Percentiles rank a stretch among this genome's conserved stretches.
Conservation (phyloP, 805 yeast genomes). For the Suhomyces canberraensis region DNA sequence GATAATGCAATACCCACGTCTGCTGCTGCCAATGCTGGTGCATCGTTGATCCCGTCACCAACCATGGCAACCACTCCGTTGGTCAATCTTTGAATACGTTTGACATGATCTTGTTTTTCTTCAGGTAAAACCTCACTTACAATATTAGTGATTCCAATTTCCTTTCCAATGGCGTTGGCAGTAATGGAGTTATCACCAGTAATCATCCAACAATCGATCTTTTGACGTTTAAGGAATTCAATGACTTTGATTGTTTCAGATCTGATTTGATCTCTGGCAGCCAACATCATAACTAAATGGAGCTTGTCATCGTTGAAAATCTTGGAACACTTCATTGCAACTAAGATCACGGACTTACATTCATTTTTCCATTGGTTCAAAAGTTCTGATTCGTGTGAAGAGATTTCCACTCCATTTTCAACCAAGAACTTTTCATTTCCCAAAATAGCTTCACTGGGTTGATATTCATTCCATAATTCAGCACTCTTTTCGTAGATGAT, state of each 20-base stretch:
- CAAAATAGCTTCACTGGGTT: slow-evolving; percentile 38
- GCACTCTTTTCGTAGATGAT: slow-evolving; percentile 22
- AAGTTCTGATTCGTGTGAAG: slow-evolving; percentile 29
- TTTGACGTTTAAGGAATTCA: slow-evolving; percentile 26
- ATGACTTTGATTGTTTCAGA: slow-evolving; percentile 57
- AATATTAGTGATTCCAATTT: slow-evolving; percentile 58
- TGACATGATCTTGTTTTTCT: slow-evolving; percentile 61
- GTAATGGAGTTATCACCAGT: slow-evolving; percentile 71
- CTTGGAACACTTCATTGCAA: slow-evolving; percentile 40
- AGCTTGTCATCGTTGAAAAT: slow-evolving; percentile 26
- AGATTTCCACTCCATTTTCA: slow-evolving; percentile 43
- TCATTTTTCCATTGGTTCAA: slow-evolving; percentile 56
- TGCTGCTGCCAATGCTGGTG: slow-evolving; percentile 73
- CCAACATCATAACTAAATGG: slow-evolving; percentile 47
- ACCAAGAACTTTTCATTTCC: slow-evolving; percentile 62
- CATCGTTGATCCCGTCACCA: slow-evolving; percentile 83
- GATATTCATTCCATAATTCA: slow-evolving; percentile 29
- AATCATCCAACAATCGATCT: slow-evolving; percentile 68
- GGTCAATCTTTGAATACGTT: slow-evolving; percentile 45
- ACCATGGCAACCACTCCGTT: slow-evolving; percentile 57
- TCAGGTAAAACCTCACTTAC: slow-evolving; percentile 72
- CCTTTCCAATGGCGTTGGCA: slow-evolving; percentile 63
- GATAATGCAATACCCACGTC: slow-evolving; percentile 78
- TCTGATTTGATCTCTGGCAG: slow-evolving; percentile 59
- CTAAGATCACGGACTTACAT: slow-evolving; percentile 61